Conservation (phyloP, 164 flowering plant species). For the Tetracentron sinense region DNA sequence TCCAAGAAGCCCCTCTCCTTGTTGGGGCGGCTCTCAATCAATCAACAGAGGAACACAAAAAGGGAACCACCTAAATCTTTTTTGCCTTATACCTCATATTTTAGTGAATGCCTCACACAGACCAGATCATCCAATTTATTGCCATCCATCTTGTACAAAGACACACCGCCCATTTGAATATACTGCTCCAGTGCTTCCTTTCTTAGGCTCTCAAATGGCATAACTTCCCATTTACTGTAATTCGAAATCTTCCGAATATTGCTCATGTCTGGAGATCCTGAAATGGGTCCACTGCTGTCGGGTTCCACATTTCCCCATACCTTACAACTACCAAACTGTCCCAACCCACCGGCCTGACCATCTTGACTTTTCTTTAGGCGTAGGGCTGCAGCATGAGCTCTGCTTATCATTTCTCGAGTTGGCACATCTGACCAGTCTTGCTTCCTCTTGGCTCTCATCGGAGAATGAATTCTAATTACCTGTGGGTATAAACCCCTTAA, state of each 20-base stretch:
- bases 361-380: constrained; percentile 55
- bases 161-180: constrained; percentile 68
- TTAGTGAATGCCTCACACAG: constrained; percentile 63
- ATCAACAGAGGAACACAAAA: neutral
- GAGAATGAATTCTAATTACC: constrained; percentile 96
- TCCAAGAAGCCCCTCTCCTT: neutral
- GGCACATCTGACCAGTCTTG: constrained; percentile 95
- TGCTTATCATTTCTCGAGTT: constrained; percentile 59
- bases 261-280: constrained; percentile 92
- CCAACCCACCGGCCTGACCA: constrained; percentile 39
- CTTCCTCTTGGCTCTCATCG: constrained; percentile 74
- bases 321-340: constrained; percentile 85
- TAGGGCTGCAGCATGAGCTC: constrained; percentile 84
- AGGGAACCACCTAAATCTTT: neutral
- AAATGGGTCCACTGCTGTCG: constrained; percentile 46
- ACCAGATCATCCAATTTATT: constrained; percentile 92
- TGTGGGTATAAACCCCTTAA: constrained; percentile 18
- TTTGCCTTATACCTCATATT: constrained; percentile 27
- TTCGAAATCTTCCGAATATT: constrained; percentile 67
- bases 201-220: constrained; percentile 66
- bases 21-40: neutral
- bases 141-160: constrained; percentile 95
- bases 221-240: constrained; percentile 88
- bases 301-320: constrained; percentile 72
- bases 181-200: constrained; percentile 74